Conservation (phyloP, 176 grass and related monocot genomes). For the Rhynchospora tenuis region DNA sequence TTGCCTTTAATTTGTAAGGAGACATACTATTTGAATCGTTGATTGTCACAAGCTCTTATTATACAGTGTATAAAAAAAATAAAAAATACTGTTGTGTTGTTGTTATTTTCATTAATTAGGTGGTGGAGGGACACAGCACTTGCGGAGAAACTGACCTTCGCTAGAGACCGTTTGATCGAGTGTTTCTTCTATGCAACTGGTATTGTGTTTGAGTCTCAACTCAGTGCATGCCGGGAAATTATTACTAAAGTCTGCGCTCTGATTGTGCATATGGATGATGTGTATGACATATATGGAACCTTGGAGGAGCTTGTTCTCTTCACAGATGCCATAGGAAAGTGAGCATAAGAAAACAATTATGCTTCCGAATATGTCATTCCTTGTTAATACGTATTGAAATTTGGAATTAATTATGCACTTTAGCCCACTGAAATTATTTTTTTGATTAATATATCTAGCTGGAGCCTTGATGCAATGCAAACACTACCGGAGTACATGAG, state of each 20-base stretch:
- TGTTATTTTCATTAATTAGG: constrained; percentile 21
- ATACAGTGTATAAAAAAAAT: no score
- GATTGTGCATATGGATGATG: constrained; percentile 37
- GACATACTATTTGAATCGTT: no score
- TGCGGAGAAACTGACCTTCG: constrained; percentile 24
- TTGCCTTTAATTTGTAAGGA: no score
- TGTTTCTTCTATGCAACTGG: constrained; percentile 40
- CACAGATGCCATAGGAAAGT: constrained; percentile 46
- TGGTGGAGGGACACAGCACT: constrained; percentile 48
- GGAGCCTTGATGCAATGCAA: constrained; percentile 19
- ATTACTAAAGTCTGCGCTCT: constrained; percentile 25
- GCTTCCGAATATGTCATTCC: background rate
- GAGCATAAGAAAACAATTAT: background rate
- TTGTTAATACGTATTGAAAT: no score
- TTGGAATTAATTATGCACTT: background rate
- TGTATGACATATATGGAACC: constrained; percentile 55
- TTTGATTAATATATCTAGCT: constrained; percentile 33
- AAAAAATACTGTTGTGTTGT: background rate
- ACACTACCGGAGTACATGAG: constrained; percentile 41
- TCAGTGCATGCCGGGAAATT: background rate
- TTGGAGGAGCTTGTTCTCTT: constrained; percentile 36
- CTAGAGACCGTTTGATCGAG: constrained; percentile 43
- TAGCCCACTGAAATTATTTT: background rate
- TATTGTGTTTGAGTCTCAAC: constrained; percentile 6
- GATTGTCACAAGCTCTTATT: background rate